These are phyloP conservation scores for Chrysanthemum lavandulifolium DNA, from an alignment of 129 eudicot genomes.

Conservation along the genomic window DNA sequence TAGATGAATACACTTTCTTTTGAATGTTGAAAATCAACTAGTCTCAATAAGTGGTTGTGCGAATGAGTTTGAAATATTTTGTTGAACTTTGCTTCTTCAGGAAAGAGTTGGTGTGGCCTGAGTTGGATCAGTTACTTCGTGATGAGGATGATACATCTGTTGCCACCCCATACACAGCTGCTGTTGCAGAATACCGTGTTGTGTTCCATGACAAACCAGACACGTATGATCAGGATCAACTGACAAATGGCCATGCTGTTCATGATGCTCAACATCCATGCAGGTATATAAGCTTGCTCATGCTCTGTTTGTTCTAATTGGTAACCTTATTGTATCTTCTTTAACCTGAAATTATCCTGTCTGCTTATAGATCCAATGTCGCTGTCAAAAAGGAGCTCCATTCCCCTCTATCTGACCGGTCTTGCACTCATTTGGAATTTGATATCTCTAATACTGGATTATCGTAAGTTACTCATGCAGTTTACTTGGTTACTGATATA, in stretches of 20 bases:
- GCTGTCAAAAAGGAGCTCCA: slow-evolving; percentile 95
- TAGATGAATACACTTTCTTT: background rate
- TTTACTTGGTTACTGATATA: background rate
- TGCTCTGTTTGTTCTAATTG: background rate
- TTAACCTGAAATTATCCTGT: slow-evolving; percentile 18
- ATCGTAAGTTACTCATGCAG: slow-evolving; percentile 45
- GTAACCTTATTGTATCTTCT: slow-evolving; percentile 1
- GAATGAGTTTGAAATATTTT: slow-evolving; percentile 13
- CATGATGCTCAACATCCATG: slow-evolving; percentile 96
- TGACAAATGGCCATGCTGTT: slow-evolving; percentile 68
- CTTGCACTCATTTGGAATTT: slow-evolving; percentile 96
- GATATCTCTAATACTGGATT: slow-evolving; percentile 85
- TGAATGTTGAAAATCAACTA: background rate
- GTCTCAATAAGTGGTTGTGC: background rate
- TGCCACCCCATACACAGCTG: slow-evolving; percentile 94
- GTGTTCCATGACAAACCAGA: slow-evolving; percentile 60
- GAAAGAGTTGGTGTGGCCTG: slow-evolving; percentile 94
- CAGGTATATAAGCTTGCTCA: slow-evolving; percentile 46
- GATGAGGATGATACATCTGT: slow-evolving; percentile 69
- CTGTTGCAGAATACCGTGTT: slow-evolving; percentile 88
- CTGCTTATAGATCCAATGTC: slow-evolving; percentile 60
- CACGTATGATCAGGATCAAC: slow-evolving; percentile 32
- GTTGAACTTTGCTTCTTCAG: slow-evolving; percentile 38
- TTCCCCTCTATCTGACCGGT: slow-evolving; percentile 82
- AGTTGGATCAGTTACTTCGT: slow-evolving; percentile 80